Conservation (phyloP, 1,139 yeast species). For the Saccharomyces uvarum region DNA sequence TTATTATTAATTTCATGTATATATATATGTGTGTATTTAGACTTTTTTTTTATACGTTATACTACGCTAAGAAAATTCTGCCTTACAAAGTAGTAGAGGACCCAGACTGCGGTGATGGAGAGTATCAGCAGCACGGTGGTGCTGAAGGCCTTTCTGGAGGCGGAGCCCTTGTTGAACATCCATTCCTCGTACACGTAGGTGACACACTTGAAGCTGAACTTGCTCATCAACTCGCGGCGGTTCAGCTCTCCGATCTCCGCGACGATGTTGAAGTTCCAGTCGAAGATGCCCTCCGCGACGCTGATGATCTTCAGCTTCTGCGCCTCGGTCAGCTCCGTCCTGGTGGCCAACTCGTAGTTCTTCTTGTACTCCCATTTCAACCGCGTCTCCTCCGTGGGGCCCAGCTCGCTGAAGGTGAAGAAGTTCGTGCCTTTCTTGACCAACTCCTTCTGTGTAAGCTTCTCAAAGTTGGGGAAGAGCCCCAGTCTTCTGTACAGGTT, state of each 20-base stretch:
- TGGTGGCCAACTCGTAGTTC: slow-evolving; percentile 69
- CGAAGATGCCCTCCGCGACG: slow-evolving; percentile 60
- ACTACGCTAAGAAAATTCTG: neutral
- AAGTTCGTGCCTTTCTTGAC: slow-evolving; percentile 56
- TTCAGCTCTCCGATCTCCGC: slow-evolving; percentile 62
- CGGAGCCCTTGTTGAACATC: slow-evolving; percentile 21
- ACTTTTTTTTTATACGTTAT: slow-evolving; percentile 5
- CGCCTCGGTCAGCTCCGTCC: slow-evolving; percentile 56
- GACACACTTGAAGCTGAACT: slow-evolving; percentile 48
- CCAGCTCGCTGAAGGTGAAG: slow-evolving; percentile 65
- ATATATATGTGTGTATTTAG: slow-evolving; percentile 7
- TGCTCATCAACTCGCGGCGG: slow-evolving; percentile 46
- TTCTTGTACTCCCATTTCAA: slow-evolving; percentile 62
- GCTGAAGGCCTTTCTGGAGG: slow-evolving; percentile 14
- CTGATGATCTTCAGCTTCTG: slow-evolving; percentile 65
- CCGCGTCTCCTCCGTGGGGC: slow-evolving; percentile 59
- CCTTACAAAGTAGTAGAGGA: slow-evolving; percentile 13
- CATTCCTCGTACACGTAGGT: slow-evolving; percentile 31
- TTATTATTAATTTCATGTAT: slow-evolving; percentile 7
- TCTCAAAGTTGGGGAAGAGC: slow-evolving; percentile 64
- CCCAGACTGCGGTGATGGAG: slow-evolving; percentile 8
- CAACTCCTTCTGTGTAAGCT: slow-evolving; percentile 54
- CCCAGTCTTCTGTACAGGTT: slow-evolving; percentile 60
- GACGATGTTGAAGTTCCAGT: slow-evolving; percentile 52
- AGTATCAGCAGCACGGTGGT: slow-evolving; percentile 12